These are phyloP conservation scores for Trichoderma gracile DNA, from an alignment of 2,329 filamentous ascomycete genomes.

Conservation along the genomic window DNA sequence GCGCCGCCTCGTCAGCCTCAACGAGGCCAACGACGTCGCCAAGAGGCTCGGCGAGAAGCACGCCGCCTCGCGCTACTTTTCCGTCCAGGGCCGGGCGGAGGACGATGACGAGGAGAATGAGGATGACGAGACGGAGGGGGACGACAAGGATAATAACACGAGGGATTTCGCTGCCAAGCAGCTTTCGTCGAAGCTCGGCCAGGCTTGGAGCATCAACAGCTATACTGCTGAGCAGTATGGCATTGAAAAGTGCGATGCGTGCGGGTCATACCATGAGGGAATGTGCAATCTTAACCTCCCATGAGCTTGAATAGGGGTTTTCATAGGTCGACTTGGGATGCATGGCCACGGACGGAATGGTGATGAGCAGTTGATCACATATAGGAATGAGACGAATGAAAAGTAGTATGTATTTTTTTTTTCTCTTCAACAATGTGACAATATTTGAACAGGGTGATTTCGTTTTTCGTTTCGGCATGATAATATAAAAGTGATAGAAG, in stretches of 20 bases:
- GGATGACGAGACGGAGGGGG: slow-evolving; percentile 29
- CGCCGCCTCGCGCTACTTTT: slow-evolving; percentile 42
- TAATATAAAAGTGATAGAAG: not conserved
- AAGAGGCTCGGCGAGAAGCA: slow-evolving; percentile 56
- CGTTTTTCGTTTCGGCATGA: slow-evolving; percentile 1
- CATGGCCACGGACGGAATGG: not conserved
- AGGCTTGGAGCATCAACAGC: slow-evolving; percentile 31
- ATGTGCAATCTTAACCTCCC: not conserved
- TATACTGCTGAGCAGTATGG: slow-evolving; percentile 27
- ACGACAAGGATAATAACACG: slow-evolving; percentile 29
- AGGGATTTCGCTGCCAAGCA: slow-evolving; percentile 37
- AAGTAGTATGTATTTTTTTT: not conserved
- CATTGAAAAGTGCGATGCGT: slow-evolving; percentile 25
- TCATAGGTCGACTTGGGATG: not conserved
- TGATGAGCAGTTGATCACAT: not conserved
- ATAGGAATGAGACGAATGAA: not conserved
- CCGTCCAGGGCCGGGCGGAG: slow-evolving; percentile 34
- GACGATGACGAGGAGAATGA: slow-evolving; percentile 34
- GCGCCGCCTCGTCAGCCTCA: slow-evolving; percentile 54
- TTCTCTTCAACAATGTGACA: not conserved
- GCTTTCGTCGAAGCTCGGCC: slow-evolving; percentile 27
- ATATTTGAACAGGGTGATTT: not conserved
- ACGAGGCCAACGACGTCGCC: slow-evolving; percentile 61
- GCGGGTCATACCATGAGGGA: slow-evolving; percentile 27
- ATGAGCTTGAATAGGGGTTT: not conserved